These are phyloP conservation scores for Martensiomyces pterosporus DNA, from an alignment of 192 early-diverging fungal genomes.

Conservation along the genomic window DNA sequence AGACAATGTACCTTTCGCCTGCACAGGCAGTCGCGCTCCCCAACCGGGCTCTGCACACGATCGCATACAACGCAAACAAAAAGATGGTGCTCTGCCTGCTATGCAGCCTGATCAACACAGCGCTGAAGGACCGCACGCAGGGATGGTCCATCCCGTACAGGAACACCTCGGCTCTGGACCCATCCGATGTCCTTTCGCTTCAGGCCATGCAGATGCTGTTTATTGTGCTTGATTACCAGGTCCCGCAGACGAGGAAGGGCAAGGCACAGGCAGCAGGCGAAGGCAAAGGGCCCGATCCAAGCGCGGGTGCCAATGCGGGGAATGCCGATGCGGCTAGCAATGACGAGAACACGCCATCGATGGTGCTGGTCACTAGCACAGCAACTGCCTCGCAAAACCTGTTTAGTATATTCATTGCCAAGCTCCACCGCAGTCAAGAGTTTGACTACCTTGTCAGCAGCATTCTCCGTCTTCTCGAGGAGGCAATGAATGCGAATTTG, in stretches of 20 bases:
- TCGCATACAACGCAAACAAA: constrained; percentile 48
- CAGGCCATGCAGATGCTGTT: constrained; percentile 59
- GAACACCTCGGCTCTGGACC: constrained; percentile 70
- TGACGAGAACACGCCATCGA: constrained; percentile 26
- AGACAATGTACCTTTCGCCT: constrained; percentile 70
- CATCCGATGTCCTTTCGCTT: constrained; percentile 69
- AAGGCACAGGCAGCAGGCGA: not conserved
- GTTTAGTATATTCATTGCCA: constrained; percentile 74
- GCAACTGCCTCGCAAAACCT: constrained; percentile 57
- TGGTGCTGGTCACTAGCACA: constrained; percentile 33
- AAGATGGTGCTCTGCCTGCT: constrained; percentile 72
- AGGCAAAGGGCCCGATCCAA: too few relatives aligned
- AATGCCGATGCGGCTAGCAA: constrained; percentile 1
- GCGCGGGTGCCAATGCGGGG: constrained; percentile 1
- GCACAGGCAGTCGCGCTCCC: constrained; percentile 19
- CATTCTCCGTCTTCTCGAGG: constrained; percentile 76
- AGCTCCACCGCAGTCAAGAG: constrained; percentile 78
- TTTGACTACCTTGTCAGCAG: constrained; percentile 76
- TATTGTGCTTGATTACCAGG: constrained; percentile 66
- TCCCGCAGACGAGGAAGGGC: constrained; percentile 21
- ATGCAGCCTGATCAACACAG: constrained; percentile 85
- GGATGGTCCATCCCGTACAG: constrained; percentile 91
- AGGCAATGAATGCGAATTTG: constrained; percentile 59
- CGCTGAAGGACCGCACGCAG: constrained; percentile 72
- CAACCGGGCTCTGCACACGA: constrained; percentile 28